Evolutionary conservation across 2,329 filamentous ascomycete species (phyloP).

Genomic region (Ophiocordyceps camponoti-saundersi): DNA sequence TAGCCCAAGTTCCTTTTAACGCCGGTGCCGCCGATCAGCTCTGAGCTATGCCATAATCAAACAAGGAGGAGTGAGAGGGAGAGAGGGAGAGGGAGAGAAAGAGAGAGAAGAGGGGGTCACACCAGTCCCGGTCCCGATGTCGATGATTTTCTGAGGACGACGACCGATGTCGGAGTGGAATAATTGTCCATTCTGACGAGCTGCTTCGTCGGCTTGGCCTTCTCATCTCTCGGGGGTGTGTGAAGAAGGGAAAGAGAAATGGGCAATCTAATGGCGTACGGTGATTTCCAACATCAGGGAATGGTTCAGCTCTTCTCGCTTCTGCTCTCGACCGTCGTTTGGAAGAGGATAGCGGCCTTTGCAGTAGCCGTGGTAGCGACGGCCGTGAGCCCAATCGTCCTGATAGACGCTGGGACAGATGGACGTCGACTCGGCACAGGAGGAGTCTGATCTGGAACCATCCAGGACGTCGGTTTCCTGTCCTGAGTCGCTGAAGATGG

Average conservation of each 20-base stretch:
- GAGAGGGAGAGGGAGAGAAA: not conserved
- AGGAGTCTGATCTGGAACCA: conserved; percentile 8
- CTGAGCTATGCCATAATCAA: too few species aligned
- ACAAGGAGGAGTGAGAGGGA: too few species aligned
- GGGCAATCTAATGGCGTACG: conserved; percentile 8
- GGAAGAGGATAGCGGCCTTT: conserved; percentile 27
- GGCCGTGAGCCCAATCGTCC: conserved; percentile 16
- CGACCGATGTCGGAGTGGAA: conserved; percentile 22
- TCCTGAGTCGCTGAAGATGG: conserved; percentile 7
- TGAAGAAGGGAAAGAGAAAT: not conserved
- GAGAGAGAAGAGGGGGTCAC: conserved; percentile 2
- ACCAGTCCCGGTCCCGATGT: conserved; percentile 33
- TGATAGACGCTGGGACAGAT: conserved; percentile 15
- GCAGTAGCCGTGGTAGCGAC: conserved; percentile 25
- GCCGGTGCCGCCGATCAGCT: not conserved
- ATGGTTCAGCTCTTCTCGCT: conserved; percentile 27
- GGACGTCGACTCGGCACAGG: conserved; percentile 15
- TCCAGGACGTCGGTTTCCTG: conserved; percentile 12
- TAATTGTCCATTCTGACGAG: conserved; percentile 17
- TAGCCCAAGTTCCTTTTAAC: conserved; percentile 30
- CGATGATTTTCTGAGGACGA: conserved; percentile 24
- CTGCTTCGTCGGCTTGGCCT: not conserved
- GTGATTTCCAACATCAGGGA: conserved; percentile 25
- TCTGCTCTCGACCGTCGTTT: conserved; percentile 27
- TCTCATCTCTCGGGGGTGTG: not conserved